Evolutionary conservation across 345 rosid species (phyloP).

Genomic region (Bruguiera parviflora): DNA sequence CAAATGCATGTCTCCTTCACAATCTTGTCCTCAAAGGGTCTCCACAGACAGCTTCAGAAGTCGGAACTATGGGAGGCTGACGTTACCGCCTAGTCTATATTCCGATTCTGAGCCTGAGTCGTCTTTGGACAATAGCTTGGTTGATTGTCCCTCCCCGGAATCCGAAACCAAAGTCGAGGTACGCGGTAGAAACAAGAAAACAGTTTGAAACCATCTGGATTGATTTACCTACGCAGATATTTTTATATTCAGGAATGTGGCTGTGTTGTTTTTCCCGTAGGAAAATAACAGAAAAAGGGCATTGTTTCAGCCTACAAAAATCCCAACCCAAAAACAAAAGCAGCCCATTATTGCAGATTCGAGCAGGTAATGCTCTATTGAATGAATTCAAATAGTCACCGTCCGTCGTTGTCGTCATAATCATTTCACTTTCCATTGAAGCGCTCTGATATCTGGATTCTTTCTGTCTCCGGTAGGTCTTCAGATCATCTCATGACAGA

Average conservation of each 20-base stretch:
- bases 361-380: conserved; percentile 32
- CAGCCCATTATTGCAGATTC: conserved; percentile 35
- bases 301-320: conserved; percentile 27
- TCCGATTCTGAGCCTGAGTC: conserved; percentile 39
- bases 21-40: conserved; percentile 48
- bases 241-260: conserved; percentile 5
- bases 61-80: conserved; percentile 7
- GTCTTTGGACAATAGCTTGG: conserved; percentile 24
- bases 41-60: conserved; percentile 19
- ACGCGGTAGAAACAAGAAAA: conserved; percentile 27
- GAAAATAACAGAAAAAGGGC: conserved; percentile 36
- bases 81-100: conserved; percentile 7
- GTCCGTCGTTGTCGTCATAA: neutral
- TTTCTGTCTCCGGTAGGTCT: conserved; percentile 22
- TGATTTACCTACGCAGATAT: conserved; percentile 32
- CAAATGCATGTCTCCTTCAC: conserved; percentile 22
- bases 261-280: conserved; percentile 35
- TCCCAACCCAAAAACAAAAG: conserved; percentile 30
- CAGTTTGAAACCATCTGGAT: conserved; percentile 12
- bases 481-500: conserved; percentile 44
- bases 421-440: conserved; percentile 13
- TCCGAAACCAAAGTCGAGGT: conserved; percentile 46
- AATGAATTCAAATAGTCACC: neutral
- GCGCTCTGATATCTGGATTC: conserved; percentile 29
- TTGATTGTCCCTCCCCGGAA: conserved; percentile 32